Percentiles rank a stretch among this genome's conserved stretches.
These are phyloP conservation scores for Aspergillus spinulosporus DNA, from an alignment of 2,329 filamentous ascomycete species.

Conservation along the genomic window DNA sequence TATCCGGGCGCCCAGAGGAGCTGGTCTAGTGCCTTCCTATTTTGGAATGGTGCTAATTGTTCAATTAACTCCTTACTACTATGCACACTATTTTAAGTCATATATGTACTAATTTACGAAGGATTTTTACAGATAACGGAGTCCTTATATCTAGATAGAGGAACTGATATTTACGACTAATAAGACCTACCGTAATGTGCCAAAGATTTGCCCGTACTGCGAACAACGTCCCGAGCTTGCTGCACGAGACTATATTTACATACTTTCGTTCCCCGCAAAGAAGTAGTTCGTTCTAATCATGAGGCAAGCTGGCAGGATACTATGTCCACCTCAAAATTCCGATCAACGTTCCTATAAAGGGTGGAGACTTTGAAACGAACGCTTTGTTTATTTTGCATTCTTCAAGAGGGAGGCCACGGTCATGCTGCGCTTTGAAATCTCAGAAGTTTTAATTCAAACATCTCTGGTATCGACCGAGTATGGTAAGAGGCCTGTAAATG, in stretches of 20 bases:
- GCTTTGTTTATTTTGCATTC: constrained; percentile 17
- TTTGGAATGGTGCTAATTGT: constrained; percentile 1
- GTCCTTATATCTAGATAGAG: background rate
- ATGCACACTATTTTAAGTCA: background rate
- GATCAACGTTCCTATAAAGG: constrained; percentile 22
- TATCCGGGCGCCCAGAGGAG: background rate
- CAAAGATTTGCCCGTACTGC: background rate
- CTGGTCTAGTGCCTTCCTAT: constrained; percentile 9
- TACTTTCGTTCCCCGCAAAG: constrained; percentile 23
- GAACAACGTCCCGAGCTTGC: constrained; percentile 11
- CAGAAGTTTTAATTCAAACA: constrained; percentile 23
- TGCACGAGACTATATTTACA: constrained; percentile 21
- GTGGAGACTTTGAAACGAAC: constrained; percentile 25
- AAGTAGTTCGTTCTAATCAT: constrained; percentile 19
- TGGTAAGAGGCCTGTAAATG: background rate
- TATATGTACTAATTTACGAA: too few species aligned
- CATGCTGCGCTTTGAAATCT: constrained; percentile 8
- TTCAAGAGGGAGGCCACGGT: constrained; percentile 20
- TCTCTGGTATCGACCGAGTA: background rate
- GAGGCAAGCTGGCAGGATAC: constrained; percentile 20
- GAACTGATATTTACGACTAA: background rate
- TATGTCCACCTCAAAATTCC: constrained; percentile 15
- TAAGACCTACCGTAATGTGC: constrained; percentile 17
- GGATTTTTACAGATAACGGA: background rate
- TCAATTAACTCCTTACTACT: background rate